Conservation (phyloP, 139 green algal species). For the Chlamydomonas sphaeroides region DNA sequence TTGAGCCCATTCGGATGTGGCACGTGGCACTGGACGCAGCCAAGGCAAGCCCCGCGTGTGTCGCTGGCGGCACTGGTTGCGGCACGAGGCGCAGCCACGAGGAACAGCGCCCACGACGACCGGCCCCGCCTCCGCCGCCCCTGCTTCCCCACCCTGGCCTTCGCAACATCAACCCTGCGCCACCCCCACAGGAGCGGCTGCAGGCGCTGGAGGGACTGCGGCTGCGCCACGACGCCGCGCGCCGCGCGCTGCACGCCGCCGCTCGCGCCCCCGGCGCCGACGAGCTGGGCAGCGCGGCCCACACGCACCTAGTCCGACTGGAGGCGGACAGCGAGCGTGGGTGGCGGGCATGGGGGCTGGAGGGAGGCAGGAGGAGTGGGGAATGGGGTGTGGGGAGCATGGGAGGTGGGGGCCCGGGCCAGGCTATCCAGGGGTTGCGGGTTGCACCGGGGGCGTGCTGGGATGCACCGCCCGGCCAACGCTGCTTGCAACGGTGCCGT, state of each 20-base stretch:
- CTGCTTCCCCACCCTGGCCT: background rate
- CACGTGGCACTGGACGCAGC: conserved; percentile 21
- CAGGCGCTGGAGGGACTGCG: background rate
- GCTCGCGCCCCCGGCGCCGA: background rate
- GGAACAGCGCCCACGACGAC: no score
- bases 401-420: no score
- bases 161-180: background rate
- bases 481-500: no score
- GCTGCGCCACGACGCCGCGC: conserved; percentile 19
- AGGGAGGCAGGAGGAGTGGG: background rate
- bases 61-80: no score
- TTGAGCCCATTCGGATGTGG: conserved; percentile 18
- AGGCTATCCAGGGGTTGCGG: no score
- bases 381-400: background rate
- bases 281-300: conserved; percentile 6
- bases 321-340: conserved; percentile 32
- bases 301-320: background rate
- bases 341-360: background rate
- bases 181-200: conserved; percentile 12
- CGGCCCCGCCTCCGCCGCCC: no score
- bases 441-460: no score
- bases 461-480: background rate
- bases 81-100: no score
- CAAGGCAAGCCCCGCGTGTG: background rate
- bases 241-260: conserved; percentile 24